Percentiles rank a stretch among this genome's conserved stretches.
These are phyloP conservation scores for Monoraphidium neglectum DNA, from an alignment of 139 green algal species.

Conservation along the genomic window DNA sequence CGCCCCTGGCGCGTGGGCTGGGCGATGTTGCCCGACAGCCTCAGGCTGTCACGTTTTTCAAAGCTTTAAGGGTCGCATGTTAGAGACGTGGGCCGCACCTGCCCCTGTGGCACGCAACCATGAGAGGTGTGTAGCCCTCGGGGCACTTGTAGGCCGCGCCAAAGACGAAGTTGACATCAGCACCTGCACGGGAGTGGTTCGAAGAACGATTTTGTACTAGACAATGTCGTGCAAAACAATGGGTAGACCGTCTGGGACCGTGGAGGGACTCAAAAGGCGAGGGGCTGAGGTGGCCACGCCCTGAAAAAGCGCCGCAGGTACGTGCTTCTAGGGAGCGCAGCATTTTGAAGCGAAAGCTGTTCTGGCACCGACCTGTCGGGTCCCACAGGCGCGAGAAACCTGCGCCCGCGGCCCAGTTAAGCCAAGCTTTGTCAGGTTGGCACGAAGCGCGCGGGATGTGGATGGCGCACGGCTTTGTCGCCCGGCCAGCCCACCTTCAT, in stretches of 20 bases:
- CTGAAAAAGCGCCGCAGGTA: too few species aligned
- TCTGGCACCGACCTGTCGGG: background rate
- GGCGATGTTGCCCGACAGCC: too few species aligned
- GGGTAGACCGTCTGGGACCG: too few species aligned
- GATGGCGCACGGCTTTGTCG: background rate
- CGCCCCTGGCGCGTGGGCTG: too few species aligned
- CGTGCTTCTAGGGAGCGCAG: background rate
- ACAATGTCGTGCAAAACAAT: constrained; percentile 33
- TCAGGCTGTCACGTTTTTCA: too few species aligned
- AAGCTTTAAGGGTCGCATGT: too few species aligned
- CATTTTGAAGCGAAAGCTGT: background rate
- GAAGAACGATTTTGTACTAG: constrained; percentile 38
- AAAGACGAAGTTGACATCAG: constrained; percentile 96
- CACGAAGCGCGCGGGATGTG: background rate
- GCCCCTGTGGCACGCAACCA: constrained; percentile 81
- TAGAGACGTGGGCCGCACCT: too few species aligned
- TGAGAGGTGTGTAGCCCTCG: constrained; percentile 94
- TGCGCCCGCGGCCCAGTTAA: too few species aligned
- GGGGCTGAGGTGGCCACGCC: too few species aligned
- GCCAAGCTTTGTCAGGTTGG: too few species aligned
- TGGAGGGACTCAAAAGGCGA: too few species aligned
- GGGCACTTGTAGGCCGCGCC: constrained; percentile 73
- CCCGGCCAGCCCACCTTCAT: constrained; percentile 23
- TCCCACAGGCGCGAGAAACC: too few species aligned
- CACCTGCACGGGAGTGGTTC: constrained; percentile 70